Evolutionary conservation across 768 basidiomycete species (phyloP), one percentile per base, ranked within the genome.

Genomic region (Leccinum olivaceopallidum): DNA sequence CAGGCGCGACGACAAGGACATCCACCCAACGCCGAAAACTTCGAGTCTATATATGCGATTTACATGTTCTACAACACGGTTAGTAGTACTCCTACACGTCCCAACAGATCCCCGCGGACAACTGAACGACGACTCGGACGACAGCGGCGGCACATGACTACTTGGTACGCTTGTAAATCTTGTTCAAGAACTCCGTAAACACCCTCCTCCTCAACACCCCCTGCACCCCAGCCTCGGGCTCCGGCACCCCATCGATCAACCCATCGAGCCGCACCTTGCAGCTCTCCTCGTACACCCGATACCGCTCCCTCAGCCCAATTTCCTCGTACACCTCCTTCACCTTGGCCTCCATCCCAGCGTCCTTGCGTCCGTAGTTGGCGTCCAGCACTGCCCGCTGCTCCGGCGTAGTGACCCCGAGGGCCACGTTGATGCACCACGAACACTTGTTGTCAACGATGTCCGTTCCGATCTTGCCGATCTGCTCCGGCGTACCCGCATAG

Each of bases 371-470:
- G 69, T 91, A 90, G 73, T 86, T 85, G 22, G 78, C 82, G 67
- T 88, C 86, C n/a, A 89, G 78, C 26, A 85, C 71, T 28, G 73
- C 72, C 37, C 84, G 81, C 72, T 89, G 88, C n/a, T 69, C 81
- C 0, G 84, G 77, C 5, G 76, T 79, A 2, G 82, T 85, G 47
- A 79, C 72, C 18, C 76, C 73, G 60, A 98, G 80, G 30, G 94
- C 97, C 22, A 85, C 87, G 77, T 97, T 98, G 74, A 98, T 82
- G 67, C 89, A 88, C 97, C 96, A 99, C 18, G 90, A 90, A 76
- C 96, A 98, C 79, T 99, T 99, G 85, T 98, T 98, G 77, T 99
- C 96, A 60, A 98, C 75, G 69, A 99, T 99, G 74, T 98, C 97
- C 16, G 96, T 98, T 22, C 96, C 97, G 60, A 99, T 87, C 79